Evolutionary conservation across 2,329 filamentous ascomycete genomes (phyloP).

Genomic region (Lasiodiplodia sp.): DNA sequence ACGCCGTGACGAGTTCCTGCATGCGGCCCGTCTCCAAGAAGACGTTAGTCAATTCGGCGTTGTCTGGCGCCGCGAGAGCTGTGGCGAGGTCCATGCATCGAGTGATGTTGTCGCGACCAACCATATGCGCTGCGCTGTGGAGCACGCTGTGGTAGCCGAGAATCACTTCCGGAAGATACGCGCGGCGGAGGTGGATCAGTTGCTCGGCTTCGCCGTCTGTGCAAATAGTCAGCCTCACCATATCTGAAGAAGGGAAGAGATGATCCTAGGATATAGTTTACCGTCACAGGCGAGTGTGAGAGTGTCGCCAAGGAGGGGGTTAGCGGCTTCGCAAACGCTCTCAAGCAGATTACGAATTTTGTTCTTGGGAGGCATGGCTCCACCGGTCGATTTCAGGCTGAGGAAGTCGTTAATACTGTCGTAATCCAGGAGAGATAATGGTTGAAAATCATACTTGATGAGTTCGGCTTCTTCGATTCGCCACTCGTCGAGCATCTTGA

Average conservation of each 20-base stretch:
- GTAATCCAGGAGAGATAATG: background rate
- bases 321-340: constrained; percentile 48
- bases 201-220: constrained; percentile 65
- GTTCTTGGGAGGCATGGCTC: constrained; percentile 37
- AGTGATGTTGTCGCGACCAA: constrained; percentile 78
- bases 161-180: constrained; percentile 85
- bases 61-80: constrained; percentile 63
- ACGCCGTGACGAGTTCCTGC: constrained; percentile 59
- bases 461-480: constrained; percentile 50
- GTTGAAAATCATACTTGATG: constrained; percentile 37
- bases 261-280: constrained; percentile 24
- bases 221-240: constrained; percentile 2
- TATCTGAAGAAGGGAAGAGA: background rate
- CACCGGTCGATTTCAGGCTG: constrained; percentile 26
- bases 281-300: constrained; percentile 38
- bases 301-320: constrained; percentile 45
- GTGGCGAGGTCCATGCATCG: constrained; percentile 88
- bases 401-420: constrained; percentile 4
- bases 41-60: constrained; percentile 44
- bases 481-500: constrained; percentile 54
- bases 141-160: constrained; percentile 84
- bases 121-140: constrained; percentile 76
- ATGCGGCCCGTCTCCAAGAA: constrained; percentile 52
- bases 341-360: constrained; percentile 50
- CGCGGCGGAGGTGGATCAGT: constrained; percentile 70